Conservation (phyloP, 2,329 filamentous ascomycete species). For the Incumbomyces lentus region DNA sequence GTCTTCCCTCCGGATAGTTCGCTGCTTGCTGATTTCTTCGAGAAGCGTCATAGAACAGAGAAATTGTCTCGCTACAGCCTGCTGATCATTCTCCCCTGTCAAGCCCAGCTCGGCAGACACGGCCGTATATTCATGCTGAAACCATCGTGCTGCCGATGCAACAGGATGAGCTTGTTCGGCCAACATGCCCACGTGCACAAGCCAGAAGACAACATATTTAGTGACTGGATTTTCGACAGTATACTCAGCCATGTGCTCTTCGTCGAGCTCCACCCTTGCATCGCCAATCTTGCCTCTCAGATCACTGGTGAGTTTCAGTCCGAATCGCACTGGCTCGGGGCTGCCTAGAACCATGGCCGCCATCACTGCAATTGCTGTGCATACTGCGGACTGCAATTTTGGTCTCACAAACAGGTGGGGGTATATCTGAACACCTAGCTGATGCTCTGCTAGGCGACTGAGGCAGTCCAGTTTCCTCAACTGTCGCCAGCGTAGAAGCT, state of each 20-base stretch:
- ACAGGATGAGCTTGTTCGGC: conserved; percentile 15
- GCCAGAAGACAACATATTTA: conserved; percentile 10
- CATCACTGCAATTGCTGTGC: conserved; percentile 13
- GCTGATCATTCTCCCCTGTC: conserved; percentile 12
- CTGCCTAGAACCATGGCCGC: conserved; percentile 16
- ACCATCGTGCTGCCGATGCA: conserved; percentile 9
- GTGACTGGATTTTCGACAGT: conserved; percentile 7
- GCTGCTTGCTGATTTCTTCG: conserved; percentile 14
- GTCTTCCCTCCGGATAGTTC: conserved; percentile 12
- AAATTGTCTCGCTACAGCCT: conserved; percentile 14
- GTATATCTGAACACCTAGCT: conserved; percentile 17
- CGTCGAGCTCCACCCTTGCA: background rate
- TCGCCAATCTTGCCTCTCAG: conserved; percentile 8
- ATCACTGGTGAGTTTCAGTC: conserved; percentile 13
- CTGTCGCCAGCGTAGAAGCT: conserved; percentile 17
- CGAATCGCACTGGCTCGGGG: conserved; percentile 19
- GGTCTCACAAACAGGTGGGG: conserved; percentile 15
- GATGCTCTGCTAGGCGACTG: conserved; percentile 17
- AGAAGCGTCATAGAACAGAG: conserved; percentile 14
- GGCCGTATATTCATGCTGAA: conserved; percentile 8
- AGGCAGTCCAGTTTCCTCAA: conserved; percentile 19
- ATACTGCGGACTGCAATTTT: conserved; percentile 13
- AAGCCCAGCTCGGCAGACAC: conserved; percentile 8
- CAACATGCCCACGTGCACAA: conserved; percentile 16
- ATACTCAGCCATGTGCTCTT: conserved; percentile 6